Base-by-base conservation (phyloP, 495 filamentous ascomycete species). In the Daldinia concentrica region DNA sequence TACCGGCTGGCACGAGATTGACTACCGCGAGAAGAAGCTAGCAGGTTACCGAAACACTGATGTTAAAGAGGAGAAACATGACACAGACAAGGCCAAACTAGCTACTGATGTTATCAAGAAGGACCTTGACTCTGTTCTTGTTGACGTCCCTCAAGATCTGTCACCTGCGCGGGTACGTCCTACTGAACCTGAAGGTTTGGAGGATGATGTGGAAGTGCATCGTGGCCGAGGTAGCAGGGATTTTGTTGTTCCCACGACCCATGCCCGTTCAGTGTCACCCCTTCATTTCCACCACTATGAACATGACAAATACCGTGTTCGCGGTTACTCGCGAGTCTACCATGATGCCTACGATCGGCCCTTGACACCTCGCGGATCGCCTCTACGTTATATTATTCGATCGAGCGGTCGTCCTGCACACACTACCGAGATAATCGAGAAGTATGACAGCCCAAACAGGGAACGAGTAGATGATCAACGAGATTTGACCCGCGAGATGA, bases 1-100 rank as follows among this genome's bases (percentile, higher is more conserved):
- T 51, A 91, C 89, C 19, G 82, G 85, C 30, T 91, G 86, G 73
- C 81, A 88, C 64, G 81, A 91, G 63, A 71, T 78, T 7, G 74
- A 81, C 27, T 81, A 83, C 60, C 84, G 88, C 51, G 75, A 79
- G 32, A 80, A 82, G 56, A 76, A 79, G 32, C 76, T 90, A 12
- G 15, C 15, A 26, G 73, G 76, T n/a, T 81, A 79, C 60, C 80
- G 82, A 62, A 79, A 82, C 57, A 70, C 9, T 6, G 32, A 27
- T 39, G 1, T 5, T 58, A 17, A 17, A 29, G 30, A n/a, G 3
- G n/a, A 37, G 43, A 37, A 50, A 24, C 3, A 17, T 22, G 17
- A 43, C 5, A 27, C n/a, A n/a, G 32, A 15, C 32, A 62, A 62
- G 11, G 7, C 43, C 1, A 22, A 48, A 11, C 19, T 17, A 34